Conservation (phyloP, 139 green algal species). For the Dunaliella primolecta region DNA sequence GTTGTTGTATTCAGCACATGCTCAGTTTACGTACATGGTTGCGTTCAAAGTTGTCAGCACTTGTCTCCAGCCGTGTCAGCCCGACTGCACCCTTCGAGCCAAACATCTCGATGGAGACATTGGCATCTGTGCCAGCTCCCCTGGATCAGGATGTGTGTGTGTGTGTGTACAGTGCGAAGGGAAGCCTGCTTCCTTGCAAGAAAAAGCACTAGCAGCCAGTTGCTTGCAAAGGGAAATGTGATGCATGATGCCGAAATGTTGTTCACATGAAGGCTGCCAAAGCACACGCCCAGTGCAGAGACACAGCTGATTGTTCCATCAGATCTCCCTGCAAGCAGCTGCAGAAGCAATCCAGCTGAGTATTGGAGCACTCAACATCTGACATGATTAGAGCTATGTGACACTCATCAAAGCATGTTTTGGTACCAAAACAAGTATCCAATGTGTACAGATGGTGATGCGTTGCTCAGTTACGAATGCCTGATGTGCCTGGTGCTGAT, state of each 20-base stretch:
- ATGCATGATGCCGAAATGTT: background rate
- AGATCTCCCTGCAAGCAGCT: background rate
- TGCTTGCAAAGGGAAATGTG: background rate
- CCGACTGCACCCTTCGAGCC: conserved; percentile 48
- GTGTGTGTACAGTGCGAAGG: conserved; percentile 38
- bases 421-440: no score
- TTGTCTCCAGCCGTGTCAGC: conserved; percentile 37
- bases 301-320: background rate
- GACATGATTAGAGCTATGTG: no score
- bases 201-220: background rate
- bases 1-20: background rate
- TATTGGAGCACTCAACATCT: no score
- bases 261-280: no score
- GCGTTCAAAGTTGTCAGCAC: conserved; percentile 35
- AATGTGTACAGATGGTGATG: no score
- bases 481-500: no score
- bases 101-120: conserved; percentile 44
- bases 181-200: background rate
- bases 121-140: conserved; percentile 44
- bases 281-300: no score
- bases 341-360: no score
- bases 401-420: no score
- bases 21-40: background rate
- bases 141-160: conserved; percentile 38
- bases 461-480: no score